A percentile compares a stretch with the other conserved stretches of the same genome.
These are phyloP conservation scores for Datisca glomerata DNA, from an alignment of 306 rosid species.

Conservation along the genomic window DNA sequence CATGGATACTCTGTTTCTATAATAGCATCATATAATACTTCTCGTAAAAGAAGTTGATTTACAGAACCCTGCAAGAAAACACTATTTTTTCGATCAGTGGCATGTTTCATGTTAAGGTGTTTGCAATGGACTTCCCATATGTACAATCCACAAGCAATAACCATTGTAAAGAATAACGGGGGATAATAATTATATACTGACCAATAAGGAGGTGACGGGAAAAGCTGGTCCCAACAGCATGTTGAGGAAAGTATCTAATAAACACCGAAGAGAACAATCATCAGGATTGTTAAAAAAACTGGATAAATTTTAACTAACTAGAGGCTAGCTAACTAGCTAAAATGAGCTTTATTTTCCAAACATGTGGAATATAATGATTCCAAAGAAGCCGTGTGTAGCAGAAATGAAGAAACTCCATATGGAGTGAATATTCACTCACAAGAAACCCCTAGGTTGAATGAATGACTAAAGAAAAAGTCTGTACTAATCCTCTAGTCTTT, in stretches of 20 bases:
- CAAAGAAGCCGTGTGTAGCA: slow-evolving; percentile 8
- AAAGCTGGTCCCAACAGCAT: slow-evolving; percentile 70
- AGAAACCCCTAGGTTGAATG: no score
- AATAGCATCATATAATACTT: slow-evolving; percentile 38
- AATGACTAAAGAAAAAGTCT: no score
- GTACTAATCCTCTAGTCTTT: no score
- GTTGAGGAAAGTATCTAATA: slow-evolving; percentile 59
- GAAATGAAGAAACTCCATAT: slow-evolving; percentile 6
- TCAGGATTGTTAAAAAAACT: slow-evolving; percentile 19
- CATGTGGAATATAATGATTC: slow-evolving; percentile 1
- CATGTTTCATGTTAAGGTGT: neutral
- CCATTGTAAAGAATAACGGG: slow-evolving; percentile 12
- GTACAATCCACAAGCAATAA: neutral
- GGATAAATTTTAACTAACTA: slow-evolving; percentile 2
- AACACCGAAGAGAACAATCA: slow-evolving; percentile 33
- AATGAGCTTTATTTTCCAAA: slow-evolving; percentile 9
- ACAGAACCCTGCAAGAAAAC: slow-evolving; percentile 38
- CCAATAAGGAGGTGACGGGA: slow-evolving; percentile 51
- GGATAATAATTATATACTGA: slow-evolving; percentile 32
- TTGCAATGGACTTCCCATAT: no score
- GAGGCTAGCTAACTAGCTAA: slow-evolving; percentile 7
- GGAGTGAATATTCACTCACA: slow-evolving; percentile 3
- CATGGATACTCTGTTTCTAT: slow-evolving; percentile 41
- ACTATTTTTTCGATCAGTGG: slow-evolving; percentile 1
- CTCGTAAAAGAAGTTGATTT: slow-evolving; percentile 37